Base-by-base conservation (phyloP, 108 stramenopile species). In the Fragilariopsis cylindrus region DNA sequence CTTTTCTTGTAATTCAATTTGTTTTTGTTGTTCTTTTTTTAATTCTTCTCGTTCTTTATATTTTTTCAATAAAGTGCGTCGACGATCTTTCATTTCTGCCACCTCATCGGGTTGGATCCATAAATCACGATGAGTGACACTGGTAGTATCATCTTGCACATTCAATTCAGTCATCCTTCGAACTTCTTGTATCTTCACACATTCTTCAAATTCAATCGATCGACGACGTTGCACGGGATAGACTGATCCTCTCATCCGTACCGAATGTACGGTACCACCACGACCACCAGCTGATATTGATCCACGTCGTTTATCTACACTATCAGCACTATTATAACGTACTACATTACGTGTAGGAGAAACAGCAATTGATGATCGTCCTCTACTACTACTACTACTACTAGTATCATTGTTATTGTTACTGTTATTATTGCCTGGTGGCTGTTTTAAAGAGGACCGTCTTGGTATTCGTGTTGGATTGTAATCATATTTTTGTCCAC, bases 91-190 rank as follows among this genome's bases (percentile, higher is more conserved):
- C 66, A 78, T 78, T 15, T 65, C 48, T 2, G 39, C 54, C 40
- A 73, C 71, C 18, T 78, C 77, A 15, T 78, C 77, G 30, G 50
- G 58, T 55, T 78, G 77, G 6, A 78, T 42, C 77, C 77, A 78
- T 11, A 78, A 30, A 41, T 78, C 65, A 9, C 49, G 39, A 13
- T 7, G 16, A 46, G 68, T 71, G 15, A 47, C 48, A 21, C 67
- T 66, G 9, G 71, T 65, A 0, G 45, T 70, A 11, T 73, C 77
- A 52, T 78, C 77, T 50, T 78, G 71, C 0, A 78, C 72, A 54
- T 45, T 12, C 5, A 73, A 30, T 30, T 30, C 30, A 2, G 30
- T 30, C 30, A 30, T 30, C 0, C 30, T 30, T 30, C 30, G 30
- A 30, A 78, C 77, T 60, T 78, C 77, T 50, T 78, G 71, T 47